Base-by-base conservation (phyloP, 495 filamentous ascomycete species). In the Penicillium egyptiacum region DNA sequence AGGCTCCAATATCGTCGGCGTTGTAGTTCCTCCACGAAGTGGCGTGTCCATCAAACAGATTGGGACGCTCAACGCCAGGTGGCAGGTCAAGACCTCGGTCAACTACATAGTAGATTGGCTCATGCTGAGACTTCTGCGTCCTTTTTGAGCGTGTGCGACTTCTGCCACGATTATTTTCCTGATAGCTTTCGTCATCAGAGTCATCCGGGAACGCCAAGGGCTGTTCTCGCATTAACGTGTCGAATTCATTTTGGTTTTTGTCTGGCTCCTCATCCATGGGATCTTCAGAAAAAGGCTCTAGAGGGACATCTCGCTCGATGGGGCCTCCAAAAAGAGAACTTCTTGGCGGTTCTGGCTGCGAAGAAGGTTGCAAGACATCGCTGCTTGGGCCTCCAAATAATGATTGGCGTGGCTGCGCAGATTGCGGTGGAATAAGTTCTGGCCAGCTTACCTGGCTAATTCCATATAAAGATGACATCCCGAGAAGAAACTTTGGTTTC, bases 11-110 rank as follows among this genome's bases (percentile, higher is more conserved):
- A 42, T 92, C 90, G 3, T 77, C 61, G 16, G 69, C 71, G 11
- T 86, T 92, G 51, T 81, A 70, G 2, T 63, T 63, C 39, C 70
- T 66, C 86, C 89, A 95, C 31, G 85, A 86, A 28, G 76, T 75
- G 17, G 77, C 57, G 1, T 73, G 57, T 7, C 89, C 90, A 28
- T 25, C 39, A 54, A 62, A 85, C 51, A 76, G 72, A 59, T 86
- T 86, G 20, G 76, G 76, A 14, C 83, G 80, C 33, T 72, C 61
- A 40, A 58, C 48, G 33, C 65, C 63, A 11, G 58, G 54, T 6
- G 59, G 64, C 25, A 62, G 53, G 50, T 69, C 66, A 16, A 60
- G 42, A 6, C 64, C 66, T n/a, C 64, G 66, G 22, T 65, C 41
- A 33, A 69, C 48, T 14, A 65, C 45, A 35, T 67, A 69, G 3